These are phyloP conservation scores for Teunomyces gatunensis DNA, from an alignment of 805 yeast species.

Conservation along the genomic window DNA sequence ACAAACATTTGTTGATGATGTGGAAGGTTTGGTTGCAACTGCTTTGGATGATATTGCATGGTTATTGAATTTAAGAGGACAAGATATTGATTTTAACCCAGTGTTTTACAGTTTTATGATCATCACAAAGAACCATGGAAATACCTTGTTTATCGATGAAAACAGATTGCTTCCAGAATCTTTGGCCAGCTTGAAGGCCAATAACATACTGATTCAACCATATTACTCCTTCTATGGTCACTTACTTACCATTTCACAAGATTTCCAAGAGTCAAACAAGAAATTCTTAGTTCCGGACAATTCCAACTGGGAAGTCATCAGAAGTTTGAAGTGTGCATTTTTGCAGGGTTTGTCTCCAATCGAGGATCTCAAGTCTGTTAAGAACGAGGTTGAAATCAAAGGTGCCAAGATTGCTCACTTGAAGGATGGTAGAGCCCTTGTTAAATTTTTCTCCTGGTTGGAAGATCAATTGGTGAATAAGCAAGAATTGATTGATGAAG, in stretches of 20 bases:
- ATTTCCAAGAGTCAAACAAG: conserved; percentile 27
- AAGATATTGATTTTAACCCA: conserved; percentile 55
- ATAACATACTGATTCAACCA: conserved; percentile 31
- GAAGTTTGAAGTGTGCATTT: conserved; percentile 30
- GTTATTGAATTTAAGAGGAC: conserved; percentile 52
- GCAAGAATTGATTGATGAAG: conserved; percentile 50
- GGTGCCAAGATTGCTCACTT: conserved; percentile 54
- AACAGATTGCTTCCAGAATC: conserved; percentile 36
- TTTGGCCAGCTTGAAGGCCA: conserved; percentile 19
- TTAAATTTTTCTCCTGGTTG: conserved; percentile 56
- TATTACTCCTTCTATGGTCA: conserved; percentile 48
- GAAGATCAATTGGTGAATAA: conserved; percentile 48
- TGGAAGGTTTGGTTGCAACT: conserved; percentile 40
- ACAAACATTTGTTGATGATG: conserved; percentile 14
- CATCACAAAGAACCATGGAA: conserved; percentile 25
- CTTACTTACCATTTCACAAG: conserved; percentile 37
- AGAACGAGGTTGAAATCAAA: conserved; percentile 46
- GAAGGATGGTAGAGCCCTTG: conserved; percentile 58
- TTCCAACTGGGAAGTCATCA: conserved; percentile 41
- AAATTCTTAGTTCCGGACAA: conserved; percentile 29
- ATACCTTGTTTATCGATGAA: conserved; percentile 43
- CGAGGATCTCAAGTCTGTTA: conserved; percentile 51
- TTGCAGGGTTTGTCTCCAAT: conserved; percentile 37
- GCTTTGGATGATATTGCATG: conserved; percentile 55
- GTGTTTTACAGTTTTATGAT: conserved; percentile 46